These are phyloP conservation scores for Raphanus raphanistrum DNA, from an alignment of 345 rosid genomes.

Conservation along the genomic window DNA sequence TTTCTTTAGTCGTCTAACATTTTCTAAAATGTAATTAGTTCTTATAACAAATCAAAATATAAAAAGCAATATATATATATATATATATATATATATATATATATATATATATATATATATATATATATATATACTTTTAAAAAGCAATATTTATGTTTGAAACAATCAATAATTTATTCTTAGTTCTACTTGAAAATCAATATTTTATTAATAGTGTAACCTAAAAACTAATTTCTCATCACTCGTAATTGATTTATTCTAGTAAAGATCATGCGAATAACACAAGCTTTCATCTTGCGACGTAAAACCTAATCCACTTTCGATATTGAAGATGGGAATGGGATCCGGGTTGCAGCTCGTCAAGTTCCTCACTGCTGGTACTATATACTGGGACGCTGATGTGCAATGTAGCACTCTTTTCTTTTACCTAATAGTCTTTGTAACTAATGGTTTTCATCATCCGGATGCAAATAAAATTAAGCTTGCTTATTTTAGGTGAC, in stretches of 20 bases:
- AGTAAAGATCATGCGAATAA: background rate
- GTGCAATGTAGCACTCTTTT: background rate
- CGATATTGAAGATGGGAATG: too few relatives aligned
- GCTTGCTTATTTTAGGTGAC: background rate
- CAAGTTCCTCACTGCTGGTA: background rate
- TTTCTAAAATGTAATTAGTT: background rate
- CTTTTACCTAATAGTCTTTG: background rate
- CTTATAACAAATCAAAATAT: background rate
- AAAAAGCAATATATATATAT: background rate
- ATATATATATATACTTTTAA: background rate
- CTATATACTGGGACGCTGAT: background rate
- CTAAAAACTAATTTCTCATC: background rate
- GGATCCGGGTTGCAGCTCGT: slow-evolving; percentile 6
- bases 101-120: background rate
- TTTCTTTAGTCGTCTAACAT: slow-evolving; percentile 2
- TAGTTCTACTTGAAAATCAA: too few relatives aligned
- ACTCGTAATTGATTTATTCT: background rate
- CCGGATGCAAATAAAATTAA: background rate
- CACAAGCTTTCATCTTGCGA: background rate
- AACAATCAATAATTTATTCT: background rate
- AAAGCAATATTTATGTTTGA: background rate
- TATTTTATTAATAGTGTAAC: background rate
- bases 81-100: background rate
- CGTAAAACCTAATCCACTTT: background rate
- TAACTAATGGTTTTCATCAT: background rate